Evolutionary conservation across 2,329 filamentous ascomycete species (phyloP).

Genomic region (Epichloe amarillans): DNA sequence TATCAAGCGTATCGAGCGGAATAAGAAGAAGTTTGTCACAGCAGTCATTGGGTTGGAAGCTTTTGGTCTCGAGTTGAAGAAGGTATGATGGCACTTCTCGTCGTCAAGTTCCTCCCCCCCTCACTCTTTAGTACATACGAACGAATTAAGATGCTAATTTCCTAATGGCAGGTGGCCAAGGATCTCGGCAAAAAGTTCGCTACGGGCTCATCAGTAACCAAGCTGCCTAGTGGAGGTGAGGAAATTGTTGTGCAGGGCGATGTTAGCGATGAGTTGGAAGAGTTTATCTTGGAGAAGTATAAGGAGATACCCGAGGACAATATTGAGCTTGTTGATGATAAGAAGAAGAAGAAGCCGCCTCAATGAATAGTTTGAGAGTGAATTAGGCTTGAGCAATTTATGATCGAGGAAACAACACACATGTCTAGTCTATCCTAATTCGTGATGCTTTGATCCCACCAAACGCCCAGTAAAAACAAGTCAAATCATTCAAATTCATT

Average conservation of each 20-base stretch:
- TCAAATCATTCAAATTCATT: background rate
- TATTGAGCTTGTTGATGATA: slow-evolving; percentile 88
- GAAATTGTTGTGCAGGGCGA: slow-evolving; percentile 98
- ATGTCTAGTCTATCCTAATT: background rate
- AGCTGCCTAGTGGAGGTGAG: slow-evolving; percentile 72
- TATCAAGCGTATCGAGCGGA: slow-evolving; percentile 95
- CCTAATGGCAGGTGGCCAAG: slow-evolving; percentile 52
- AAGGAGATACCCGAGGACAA: slow-evolving; percentile 88
- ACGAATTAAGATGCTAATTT: background rate
- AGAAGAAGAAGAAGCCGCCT: slow-evolving; percentile 59
- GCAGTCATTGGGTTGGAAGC: slow-evolving; percentile 81
- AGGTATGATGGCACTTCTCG: slow-evolving; percentile 29
- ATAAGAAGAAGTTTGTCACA: slow-evolving; percentile 95
- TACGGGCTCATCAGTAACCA: slow-evolving; percentile 84
- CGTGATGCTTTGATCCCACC: background rate
- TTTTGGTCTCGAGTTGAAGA: slow-evolving; percentile 87
- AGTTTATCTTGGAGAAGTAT: slow-evolving; percentile 82
- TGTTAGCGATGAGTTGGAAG: slow-evolving; percentile 84
- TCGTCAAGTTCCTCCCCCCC: background rate
- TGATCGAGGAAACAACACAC: background rate
- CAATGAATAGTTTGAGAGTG: background rate
- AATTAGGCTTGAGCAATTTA: background rate
- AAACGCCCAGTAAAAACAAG: background rate
- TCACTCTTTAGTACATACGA: background rate
- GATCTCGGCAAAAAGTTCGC: slow-evolving; percentile 98